Base-by-base conservation (phyloP, 2,329 filamentous ascomycete genomes). In the Balansia obtecta region DNA sequence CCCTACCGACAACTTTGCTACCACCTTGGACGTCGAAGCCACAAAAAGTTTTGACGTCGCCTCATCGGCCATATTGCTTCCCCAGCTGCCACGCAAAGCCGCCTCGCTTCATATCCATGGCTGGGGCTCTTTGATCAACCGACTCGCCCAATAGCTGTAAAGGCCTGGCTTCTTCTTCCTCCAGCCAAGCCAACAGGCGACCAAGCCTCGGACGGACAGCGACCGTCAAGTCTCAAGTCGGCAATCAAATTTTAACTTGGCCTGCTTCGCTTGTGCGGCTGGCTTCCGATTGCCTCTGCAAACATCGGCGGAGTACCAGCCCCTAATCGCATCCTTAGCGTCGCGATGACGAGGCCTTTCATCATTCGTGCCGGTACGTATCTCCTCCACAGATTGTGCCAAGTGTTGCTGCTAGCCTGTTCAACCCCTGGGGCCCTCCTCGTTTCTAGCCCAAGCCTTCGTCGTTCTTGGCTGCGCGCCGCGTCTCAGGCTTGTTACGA, bases 351-450 rank as follows among this genome's bases (percentile, higher is more conserved):
- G 61, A 75, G 76, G 67, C 76, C 76, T 60, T 71, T 72, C 58
- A 78, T 80, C 58, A 71, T 80, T 67, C 75, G 77, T 63, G 77
- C 77, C 63, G 77, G 77, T 80, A 76, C 60, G 76, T 78, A 68
- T 55, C 20, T 15, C 41, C 40, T 16, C 41, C 38, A 16, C 20
- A 9, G 18, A 42, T 46, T 8, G 45, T 38, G 53, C 52, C 52
- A 50, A 27, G 27, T 27, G 6, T 7, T 48, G 42, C 48, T 53
- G 42, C 48, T 53, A 48, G 50, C 45, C 54, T 52, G 50, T 53
- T 22, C 22, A 34, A 20, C 42, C 46, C 44, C 43, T 42, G 34
- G 56, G 43, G 56, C 32, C 48, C 16, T 18, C 49, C 44, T 46
- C 42, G 47, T 53, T 48, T 46, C 48, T 37, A 44, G 18, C 20